A percentile compares a stretch with the other conserved stretches of the same genome.
These are phyloP conservation scores for Rhizophagus clarus DNA, from an alignment of 192 early-diverging fungal species.

Conservation along the genomic window DNA sequence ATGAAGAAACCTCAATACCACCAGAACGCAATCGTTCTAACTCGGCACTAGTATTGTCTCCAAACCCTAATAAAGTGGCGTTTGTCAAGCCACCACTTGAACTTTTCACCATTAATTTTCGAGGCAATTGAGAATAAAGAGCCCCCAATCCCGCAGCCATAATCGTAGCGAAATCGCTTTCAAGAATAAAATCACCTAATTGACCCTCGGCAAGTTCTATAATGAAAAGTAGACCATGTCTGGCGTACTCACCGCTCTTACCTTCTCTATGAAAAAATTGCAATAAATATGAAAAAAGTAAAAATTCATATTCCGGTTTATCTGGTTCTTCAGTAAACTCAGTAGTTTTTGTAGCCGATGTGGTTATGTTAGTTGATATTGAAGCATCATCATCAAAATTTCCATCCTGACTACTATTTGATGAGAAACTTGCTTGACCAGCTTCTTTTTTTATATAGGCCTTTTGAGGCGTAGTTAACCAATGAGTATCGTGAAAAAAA, in stretches of 20 bases:
- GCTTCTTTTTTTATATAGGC: conserved; percentile 26
- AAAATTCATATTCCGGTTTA: conserved; percentile 72
- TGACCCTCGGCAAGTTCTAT: conserved; percentile 79
- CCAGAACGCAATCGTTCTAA: conserved; percentile 36
- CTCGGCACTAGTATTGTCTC: conserved; percentile 36
- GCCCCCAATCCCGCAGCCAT: conserved; percentile 85
- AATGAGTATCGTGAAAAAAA: conserved; percentile 72
- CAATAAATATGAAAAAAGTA: conserved; percentile 87
- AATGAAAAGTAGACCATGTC: conserved; percentile 83
- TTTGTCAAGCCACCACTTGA: conserved; percentile 46
- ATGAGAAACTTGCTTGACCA: conserved; percentile 12
- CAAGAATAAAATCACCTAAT: conserved; percentile 78
- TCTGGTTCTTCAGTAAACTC: conserved; percentile 47
- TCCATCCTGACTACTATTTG: conserved; percentile 29
- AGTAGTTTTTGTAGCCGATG: conserved; percentile 47
- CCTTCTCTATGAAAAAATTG: conserved; percentile 91
- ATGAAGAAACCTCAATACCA: conserved; percentile 58
- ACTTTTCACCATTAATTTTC: conserved; percentile 64
- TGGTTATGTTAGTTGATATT: conserved; percentile 23
- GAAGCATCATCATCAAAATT: conserved; percentile 19
- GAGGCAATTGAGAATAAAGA: conserved; percentile 87
- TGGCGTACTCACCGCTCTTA: conserved; percentile 79
- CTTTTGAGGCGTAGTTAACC: conserved; percentile 61
- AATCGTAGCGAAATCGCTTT: conserved; percentile 81
- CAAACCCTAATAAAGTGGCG: conserved; percentile 39